These are phyloP conservation scores for Bolboschoenoplectus hybrid DNA, from an alignment of 202 grass and related monocot genomes.

Conservation along the genomic window DNA sequence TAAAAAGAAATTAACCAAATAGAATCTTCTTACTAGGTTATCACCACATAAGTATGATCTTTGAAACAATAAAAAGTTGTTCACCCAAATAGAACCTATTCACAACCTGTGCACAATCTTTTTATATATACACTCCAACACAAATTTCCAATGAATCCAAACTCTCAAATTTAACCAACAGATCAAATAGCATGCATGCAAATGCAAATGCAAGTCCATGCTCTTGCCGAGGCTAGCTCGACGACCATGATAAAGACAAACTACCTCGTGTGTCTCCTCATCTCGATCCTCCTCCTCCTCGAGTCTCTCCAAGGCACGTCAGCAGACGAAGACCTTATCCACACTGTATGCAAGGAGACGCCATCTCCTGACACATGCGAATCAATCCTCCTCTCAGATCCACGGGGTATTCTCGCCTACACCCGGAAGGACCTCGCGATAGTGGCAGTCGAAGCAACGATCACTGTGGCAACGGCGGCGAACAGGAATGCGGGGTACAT, in stretches of 20 bases:
- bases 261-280: background rate
- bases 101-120: background rate
- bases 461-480: background rate
- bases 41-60: constrained; percentile 24
- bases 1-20: background rate
- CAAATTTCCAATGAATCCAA: background rate
- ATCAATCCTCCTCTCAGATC: background rate
- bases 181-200: constrained; percentile 1
- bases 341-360: background rate
- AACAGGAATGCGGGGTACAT: background rate
- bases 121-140: background rate
- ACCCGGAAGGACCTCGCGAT: background rate
- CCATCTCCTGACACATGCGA: background rate
- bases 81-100: constrained; percentile 15
- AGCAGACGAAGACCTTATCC: background rate
- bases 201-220: background rate
- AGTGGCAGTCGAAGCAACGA: background rate
- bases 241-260: constrained; percentile 11
- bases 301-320: background rate
- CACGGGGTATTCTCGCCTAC: background rate
- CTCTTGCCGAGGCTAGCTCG: no score
- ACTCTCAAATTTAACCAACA: background rate
- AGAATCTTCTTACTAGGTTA: background rate
- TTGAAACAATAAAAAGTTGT: background rate
- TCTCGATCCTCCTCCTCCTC: background rate